Percentiles rank a stretch among this genome's conserved stretches.
These are phyloP conservation scores for Tirmania nivea DNA, from an alignment of 495 filamentous ascomycete genomes.

Conservation along the genomic window DNA sequence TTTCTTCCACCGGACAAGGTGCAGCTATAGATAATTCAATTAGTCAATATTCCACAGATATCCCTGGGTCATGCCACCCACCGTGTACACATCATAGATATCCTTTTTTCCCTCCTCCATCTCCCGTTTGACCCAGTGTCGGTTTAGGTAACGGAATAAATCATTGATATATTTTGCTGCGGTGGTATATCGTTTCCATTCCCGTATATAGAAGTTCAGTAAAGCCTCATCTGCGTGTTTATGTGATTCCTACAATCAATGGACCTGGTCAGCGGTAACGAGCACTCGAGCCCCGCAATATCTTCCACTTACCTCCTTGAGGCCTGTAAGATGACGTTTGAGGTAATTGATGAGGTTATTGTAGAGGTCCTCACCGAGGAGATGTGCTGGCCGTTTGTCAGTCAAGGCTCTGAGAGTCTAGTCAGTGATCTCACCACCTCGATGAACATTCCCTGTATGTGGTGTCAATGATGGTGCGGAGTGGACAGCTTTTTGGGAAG, in stretches of 20 bases:
- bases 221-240: constrained; percentile 74
- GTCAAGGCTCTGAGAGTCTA: constrained; percentile 15
- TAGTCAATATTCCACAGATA: background rate
- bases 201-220: constrained; percentile 81
- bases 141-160: constrained; percentile 87
- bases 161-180: constrained; percentile 95
- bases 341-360: constrained; percentile 72
- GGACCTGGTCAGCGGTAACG: constrained; percentile 4
- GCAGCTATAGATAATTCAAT: constrained; percentile 26
- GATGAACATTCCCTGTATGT: constrained; percentile 35
- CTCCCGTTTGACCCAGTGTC: constrained; percentile 97
- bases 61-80: background rate
- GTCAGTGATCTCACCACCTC: constrained; percentile 41
- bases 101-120: constrained; percentile 99
- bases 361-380: constrained; percentile 92
- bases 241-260: constrained; percentile 35
- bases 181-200: constrained; percentile 89
- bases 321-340: constrained; percentile 42
- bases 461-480: constrained; percentile 16
- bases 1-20: constrained; percentile 81
- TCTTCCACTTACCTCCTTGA: constrained; percentile 23
- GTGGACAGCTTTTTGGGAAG: constrained; percentile 73
- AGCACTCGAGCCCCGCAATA: background rate
- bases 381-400: constrained; percentile 39
- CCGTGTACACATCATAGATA: constrained; percentile 90